These are phyloP conservation scores for Rhodamnia argentea DNA, from an alignment of 345 rosid species.

Conservation along the genomic window DNA sequence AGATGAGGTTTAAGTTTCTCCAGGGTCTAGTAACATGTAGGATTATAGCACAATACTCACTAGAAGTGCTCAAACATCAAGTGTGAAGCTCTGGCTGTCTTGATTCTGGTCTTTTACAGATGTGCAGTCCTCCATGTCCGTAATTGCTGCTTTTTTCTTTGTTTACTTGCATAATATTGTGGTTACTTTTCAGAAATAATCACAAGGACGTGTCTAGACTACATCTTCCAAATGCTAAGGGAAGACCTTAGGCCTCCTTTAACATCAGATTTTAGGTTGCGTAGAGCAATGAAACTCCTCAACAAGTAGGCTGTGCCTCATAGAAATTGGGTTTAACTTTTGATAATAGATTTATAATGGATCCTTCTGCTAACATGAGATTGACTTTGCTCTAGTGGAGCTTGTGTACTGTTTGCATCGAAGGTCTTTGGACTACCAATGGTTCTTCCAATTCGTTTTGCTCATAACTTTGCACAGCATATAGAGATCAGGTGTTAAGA, in stretches of 20 bases:
- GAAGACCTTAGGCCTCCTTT: not conserved
- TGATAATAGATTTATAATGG: not conserved
- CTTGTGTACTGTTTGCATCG: not conserved
- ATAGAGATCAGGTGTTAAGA: not conserved
- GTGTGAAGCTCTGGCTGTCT: not conserved
- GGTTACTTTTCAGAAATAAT: not conserved
- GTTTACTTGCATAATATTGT: not conserved
- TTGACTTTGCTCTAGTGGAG: not conserved
- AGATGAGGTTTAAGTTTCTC: not conserved
- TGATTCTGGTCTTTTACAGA: not conserved
- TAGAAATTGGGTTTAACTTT: not conserved
- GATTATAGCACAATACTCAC: not conserved
- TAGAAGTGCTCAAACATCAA: not conserved
- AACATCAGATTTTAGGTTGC: not conserved
- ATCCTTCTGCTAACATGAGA: not conserved
- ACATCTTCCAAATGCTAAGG: not conserved
- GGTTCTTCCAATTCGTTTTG: not conserved
- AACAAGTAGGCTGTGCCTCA: not conserved
- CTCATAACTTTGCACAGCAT: not conserved
- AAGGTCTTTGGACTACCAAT: not conserved
- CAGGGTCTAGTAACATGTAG: not conserved
- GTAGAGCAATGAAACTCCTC: not conserved
- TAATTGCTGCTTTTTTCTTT: not conserved
- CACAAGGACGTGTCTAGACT: not conserved
- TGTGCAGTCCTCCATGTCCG: not conserved